Percentiles rank a stretch among this genome's conserved stretches.
Evolutionary conservation across 768 basidiomycete genomes (phyloP).

Genomic region (Chalciporus chontae): DNA sequence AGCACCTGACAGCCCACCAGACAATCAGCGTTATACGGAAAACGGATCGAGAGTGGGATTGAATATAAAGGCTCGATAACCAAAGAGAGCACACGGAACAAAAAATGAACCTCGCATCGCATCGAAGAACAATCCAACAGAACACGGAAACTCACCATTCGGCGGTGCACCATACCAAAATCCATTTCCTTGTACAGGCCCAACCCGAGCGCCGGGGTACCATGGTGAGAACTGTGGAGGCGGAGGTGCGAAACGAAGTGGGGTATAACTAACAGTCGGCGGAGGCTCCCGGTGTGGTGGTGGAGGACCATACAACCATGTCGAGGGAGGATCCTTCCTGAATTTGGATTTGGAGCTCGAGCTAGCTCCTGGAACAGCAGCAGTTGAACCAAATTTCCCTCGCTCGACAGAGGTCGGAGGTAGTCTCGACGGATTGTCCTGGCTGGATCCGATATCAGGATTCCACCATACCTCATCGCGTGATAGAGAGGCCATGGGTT

Average conservation of each 20-base stretch:
- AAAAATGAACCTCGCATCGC: neutral
- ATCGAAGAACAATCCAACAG: neutral
- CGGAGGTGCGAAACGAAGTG: slow-evolving; percentile 14
- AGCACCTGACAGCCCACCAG: slow-evolving; percentile 12
- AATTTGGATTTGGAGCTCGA: slow-evolving; percentile 2
- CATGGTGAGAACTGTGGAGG: slow-evolving; percentile 15
- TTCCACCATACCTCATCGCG: slow-evolving; percentile 12
- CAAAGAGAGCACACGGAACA: neutral
- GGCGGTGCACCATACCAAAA: slow-evolving; percentile 20
- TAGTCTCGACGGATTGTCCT: neutral
- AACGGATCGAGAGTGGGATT: neutral
- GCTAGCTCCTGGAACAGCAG: neutral
- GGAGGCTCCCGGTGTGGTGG: slow-evolving; percentile 8
- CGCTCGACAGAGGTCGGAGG: neutral
- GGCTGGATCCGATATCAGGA: slow-evolving; percentile 6
- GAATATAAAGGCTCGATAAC: neutral
- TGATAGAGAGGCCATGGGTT: neutral
- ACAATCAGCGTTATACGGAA: slow-evolving; percentile 9
- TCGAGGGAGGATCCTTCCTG: slow-evolving; percentile 10
- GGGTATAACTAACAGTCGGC: neutral
- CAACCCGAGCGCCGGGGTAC: slow-evolving; percentile 10
- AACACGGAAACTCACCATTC: slow-evolving; percentile 19
- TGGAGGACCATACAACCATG: slow-evolving; percentile 10
- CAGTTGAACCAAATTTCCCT: neutral
- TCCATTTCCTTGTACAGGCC: slow-evolving; percentile 15